Base-by-base conservation (phyloP, 441 rosid species). In the Mallotus japonicus region DNA sequence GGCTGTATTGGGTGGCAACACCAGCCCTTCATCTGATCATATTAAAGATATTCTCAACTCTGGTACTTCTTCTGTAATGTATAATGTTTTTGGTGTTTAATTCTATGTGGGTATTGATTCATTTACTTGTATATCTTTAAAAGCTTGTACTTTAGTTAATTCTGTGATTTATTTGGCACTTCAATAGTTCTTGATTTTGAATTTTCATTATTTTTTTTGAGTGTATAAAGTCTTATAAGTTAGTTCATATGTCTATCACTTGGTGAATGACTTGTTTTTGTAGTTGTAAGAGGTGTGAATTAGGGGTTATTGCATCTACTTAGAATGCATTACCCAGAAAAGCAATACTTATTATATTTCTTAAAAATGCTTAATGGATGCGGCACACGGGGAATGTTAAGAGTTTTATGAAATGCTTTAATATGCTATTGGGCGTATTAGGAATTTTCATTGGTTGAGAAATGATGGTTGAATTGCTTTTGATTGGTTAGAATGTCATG, bases 1-100 rank as follows among this genome's bases (percentile, higher is more conserved):
- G 37, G 95, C 93, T 28, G 90, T 84, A 20, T 73, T 89, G 81
- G 95, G 97, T 51, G 97, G 95, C 67, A 91, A 88, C 84, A 11
- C 81, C 50, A 34, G 16, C 63, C 95, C 96, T n/a, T 75, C 89
- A 3, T 87, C 93, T 24, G 81, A 54, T 0, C 87, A 88, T 59
- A 75, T 92, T 81, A 91, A 89, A 68, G 17, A 68, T 10, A 91
- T 92, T 32, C 90, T 90, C 34, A 92, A 86, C 74, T 81, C 89
- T 72, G 95, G 97, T 90, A 77, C 16, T 13, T 2, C 34, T 22
- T 56, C 34, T 56, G 13, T n/a, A 0, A 14, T 50, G 15, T 12
- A 3, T 46, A 40, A 37, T 37, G 2, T 3, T 37, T 37, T 37
- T 37, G 40, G 40, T 37, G 40, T 24, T 55, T 46, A 24, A 19